Base-by-base conservation (phyloP, 768 basidiomycete genomes). In the Lactarius hengduanensis region DNA sequence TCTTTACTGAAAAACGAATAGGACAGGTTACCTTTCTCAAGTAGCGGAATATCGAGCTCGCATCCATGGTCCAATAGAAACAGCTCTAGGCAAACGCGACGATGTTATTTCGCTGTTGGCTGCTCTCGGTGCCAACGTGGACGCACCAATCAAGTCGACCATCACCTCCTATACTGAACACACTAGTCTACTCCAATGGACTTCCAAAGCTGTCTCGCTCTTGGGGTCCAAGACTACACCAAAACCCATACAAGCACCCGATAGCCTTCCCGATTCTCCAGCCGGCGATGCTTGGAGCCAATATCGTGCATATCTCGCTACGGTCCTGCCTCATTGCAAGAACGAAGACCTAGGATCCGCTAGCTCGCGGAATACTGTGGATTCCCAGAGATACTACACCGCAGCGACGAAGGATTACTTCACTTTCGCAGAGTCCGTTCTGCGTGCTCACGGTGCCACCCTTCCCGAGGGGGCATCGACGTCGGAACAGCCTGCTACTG, bases 101-200 rank as follows among this genome's bases (percentile, higher is more conserved):
- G 70, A 76, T 16, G 67, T 74, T 26, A 65, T 74, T 8, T 61
- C 70, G 15, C 71, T 77, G n/a, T 66, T 78, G 18, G 64, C 73
- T 18, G 68, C 69, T 1, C 66, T 76, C 3, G 77, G 76, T 20
- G 76, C 74, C 1, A 69, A 74, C 10, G 64, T 71, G 58, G 71
- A 75, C n/a, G 11, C 63, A 9, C 60, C 56, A 16, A 63, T 60
- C 26, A 54, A 38, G 36, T 41, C 11, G 43, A 60, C 54, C 13
- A 56, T 16, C 41, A 55, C 11, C 11, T 36, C 4, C 22, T 26
- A 53, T 4, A 38, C 57, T 0, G 16, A 32, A 5, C 57, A 22
- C 15, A 65, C 62, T 50, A 67, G 69, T n/a, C 10, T 71, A 26
- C 69, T 76, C 10, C 74, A 77, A 54, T 73, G 68, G 61, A 53